Evolutionary conservation across 2,329 filamentous ascomycete species (phyloP).

Genomic region (Septoria petroselini): DNA sequence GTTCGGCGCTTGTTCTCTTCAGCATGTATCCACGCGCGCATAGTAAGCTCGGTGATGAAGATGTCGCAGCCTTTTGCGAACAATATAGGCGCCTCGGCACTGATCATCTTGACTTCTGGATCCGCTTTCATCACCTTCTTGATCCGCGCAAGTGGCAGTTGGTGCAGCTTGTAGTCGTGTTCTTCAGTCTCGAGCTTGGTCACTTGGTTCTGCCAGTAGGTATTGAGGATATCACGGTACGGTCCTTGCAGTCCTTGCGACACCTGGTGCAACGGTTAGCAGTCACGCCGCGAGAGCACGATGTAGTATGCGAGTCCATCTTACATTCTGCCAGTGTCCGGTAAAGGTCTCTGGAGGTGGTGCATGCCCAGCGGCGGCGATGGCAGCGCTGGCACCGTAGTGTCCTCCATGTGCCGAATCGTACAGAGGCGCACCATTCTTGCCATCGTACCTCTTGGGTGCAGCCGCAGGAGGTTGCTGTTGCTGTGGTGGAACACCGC

Average conservation of each 20-base stretch:
- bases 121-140: constrained; percentile 99
- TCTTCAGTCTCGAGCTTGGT: constrained; percentile 90
- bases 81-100: constrained; percentile 92
- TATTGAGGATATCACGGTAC: constrained; percentile 95
- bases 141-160: constrained; percentile 93
- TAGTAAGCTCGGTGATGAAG: constrained; percentile 91
- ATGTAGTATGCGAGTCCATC: constrained; percentile 35
- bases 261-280: constrained; percentile 55
- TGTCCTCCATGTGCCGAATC: constrained; percentile 48
- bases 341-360: constrained; percentile 89
- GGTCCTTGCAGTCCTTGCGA: constrained; percentile 90
- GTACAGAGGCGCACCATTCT: constrained; percentile 50
- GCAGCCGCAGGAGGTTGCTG: constrained; percentile 37
- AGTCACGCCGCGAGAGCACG: constrained; percentile 9
- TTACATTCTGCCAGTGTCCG: constrained; percentile 90
- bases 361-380: constrained; percentile 81
- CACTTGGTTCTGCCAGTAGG: constrained; percentile 99
- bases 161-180: constrained; percentile 98
- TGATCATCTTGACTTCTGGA: constrained; percentile 99
- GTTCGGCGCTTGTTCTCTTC: constrained; percentile 98
- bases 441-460: constrained; percentile 49
- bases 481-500: constrained; percentile 29
- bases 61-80: constrained; percentile 99
- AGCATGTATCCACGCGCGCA: constrained; percentile 99
- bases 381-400: constrained; percentile 57